Percentiles rank a stretch among this genome's conserved stretches.
Evolutionary conservation across 2,329 filamentous ascomycete species (phyloP).

Genomic region (Mycosphaerella sp.): DNA sequence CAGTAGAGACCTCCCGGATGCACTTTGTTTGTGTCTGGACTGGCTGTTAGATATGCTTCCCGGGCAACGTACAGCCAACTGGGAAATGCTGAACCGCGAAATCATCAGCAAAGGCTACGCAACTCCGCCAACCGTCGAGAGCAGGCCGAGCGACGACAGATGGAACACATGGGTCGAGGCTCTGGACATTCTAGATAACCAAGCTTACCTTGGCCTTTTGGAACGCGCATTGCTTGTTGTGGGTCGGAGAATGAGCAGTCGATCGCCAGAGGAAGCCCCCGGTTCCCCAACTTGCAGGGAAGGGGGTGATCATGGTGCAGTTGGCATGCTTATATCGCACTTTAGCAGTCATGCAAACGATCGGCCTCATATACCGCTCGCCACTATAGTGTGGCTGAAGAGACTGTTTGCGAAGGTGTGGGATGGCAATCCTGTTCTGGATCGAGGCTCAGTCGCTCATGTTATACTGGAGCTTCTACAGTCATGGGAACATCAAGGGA

Average conservation of each 20-base stretch:
- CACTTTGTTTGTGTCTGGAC: constrained; percentile 7
- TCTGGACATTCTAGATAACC: constrained; percentile 16
- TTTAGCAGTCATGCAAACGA: background rate
- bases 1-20: constrained; percentile 9
- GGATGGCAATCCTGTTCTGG: constrained; percentile 10
- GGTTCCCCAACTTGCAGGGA: background rate
- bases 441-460: constrained; percentile 4
- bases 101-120: constrained; percentile 20
- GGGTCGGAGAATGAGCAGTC: background rate
- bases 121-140: constrained; percentile 12
- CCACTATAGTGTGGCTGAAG: constrained; percentile 19
- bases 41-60: constrained; percentile 13
- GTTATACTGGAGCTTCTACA: constrained; percentile 15
- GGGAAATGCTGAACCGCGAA: constrained; percentile 16
- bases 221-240: constrained; percentile 8
- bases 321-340: background rate
- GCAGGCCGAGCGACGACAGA: constrained; percentile 13
- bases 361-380: background rate
- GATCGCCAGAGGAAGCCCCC: background rate
- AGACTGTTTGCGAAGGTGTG: constrained; percentile 16
- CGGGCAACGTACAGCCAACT: constrained; percentile 8
- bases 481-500: background rate
- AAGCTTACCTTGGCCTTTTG: constrained; percentile 14
- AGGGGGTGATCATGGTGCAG: background rate
- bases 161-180: constrained; percentile 18